Evolutionary conservation across 495 filamentous ascomycete species (phyloP).

Genomic region (Xylaria venustula): DNA sequence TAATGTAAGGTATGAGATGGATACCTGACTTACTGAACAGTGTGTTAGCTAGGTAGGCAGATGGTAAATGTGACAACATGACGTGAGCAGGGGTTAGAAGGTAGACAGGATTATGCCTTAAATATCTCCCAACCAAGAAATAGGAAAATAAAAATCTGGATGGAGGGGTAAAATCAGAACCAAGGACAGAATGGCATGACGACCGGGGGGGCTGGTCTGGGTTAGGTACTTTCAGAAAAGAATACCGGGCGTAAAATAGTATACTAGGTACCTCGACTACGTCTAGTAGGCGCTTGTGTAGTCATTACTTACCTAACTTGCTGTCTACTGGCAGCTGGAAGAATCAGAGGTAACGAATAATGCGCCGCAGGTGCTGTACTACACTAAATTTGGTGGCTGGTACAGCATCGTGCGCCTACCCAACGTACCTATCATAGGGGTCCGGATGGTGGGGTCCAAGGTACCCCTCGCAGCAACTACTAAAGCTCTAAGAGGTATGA

Average conservation of each 20-base stretch:
- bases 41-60: too few species aligned
- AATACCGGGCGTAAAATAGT: background rate
- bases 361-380: too few species aligned
- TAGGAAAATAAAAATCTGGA: constrained; percentile 5
- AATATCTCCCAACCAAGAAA: background rate
- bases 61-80: background rate
- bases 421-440: background rate
- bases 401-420: too few species aligned
- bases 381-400: too few species aligned
- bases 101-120: constrained; percentile 6
- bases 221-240: background rate
- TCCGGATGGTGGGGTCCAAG: constrained; percentile 24
- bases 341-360: too few species aligned
- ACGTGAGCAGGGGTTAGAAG: constrained; percentile 15
- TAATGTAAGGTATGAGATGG: too few species aligned
- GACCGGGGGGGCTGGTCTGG: constrained; percentile 7
- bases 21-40: too few species aligned
- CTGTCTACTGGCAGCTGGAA: too few species aligned
- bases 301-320: too few species aligned
- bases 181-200: background rate
- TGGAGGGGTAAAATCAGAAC: constrained; percentile 14
- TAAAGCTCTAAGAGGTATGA: too few species aligned
- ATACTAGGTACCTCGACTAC: background rate
- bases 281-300: too few species aligned
- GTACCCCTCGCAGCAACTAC: background rate